Evolutionary conservation across 306 rosid species (phyloP).

Genomic region (Castanea mollissima): DNA sequence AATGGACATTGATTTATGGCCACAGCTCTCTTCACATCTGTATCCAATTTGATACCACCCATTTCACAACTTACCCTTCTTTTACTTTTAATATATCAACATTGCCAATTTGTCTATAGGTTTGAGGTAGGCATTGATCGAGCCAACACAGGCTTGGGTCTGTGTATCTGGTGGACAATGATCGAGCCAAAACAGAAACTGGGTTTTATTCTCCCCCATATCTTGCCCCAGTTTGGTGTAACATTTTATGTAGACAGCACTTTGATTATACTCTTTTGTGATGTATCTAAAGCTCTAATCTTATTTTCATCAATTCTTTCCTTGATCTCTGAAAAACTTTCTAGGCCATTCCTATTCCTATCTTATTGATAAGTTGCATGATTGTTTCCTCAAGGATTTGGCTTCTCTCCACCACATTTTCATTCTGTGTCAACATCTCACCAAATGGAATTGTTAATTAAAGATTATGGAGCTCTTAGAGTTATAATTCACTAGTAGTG

Average conservation of each 20-base stretch:
- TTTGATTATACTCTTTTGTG: too few species aligned
- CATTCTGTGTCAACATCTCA: too few species aligned
- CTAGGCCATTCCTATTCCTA: not conserved
- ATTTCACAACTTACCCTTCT: slow-evolving; percentile 25
- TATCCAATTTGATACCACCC: slow-evolving; percentile 21
- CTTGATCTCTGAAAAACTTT: not conserved
- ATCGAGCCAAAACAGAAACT: slow-evolving; percentile 39
- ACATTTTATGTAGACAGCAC: slow-evolving; percentile 19
- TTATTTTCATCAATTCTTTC: not conserved
- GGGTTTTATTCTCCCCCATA: not conserved
- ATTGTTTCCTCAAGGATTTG: not conserved
- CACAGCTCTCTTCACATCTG: slow-evolving; percentile 18
- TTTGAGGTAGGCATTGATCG: slow-evolving; percentile 14
- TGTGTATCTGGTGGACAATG: slow-evolving; percentile 44
- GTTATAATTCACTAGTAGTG: not conserved
- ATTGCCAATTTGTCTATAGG: slow-evolving; percentile 21
- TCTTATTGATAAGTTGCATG: not conserved
- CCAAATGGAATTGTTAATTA: too few species aligned
- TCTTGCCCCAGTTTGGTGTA: slow-evolving; percentile 28
- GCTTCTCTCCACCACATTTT: not conserved
- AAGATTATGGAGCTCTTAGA: not conserved
- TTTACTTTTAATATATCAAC: slow-evolving; percentile 18
- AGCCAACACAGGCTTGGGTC: slow-evolving; percentile 33
- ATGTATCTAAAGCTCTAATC: too few species aligned
- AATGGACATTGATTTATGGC: slow-evolving; percentile 19